phyloP scores from a whole-genome alignment of 177 flowering plant species.

The Tripterygium wilfordii region DNA sequence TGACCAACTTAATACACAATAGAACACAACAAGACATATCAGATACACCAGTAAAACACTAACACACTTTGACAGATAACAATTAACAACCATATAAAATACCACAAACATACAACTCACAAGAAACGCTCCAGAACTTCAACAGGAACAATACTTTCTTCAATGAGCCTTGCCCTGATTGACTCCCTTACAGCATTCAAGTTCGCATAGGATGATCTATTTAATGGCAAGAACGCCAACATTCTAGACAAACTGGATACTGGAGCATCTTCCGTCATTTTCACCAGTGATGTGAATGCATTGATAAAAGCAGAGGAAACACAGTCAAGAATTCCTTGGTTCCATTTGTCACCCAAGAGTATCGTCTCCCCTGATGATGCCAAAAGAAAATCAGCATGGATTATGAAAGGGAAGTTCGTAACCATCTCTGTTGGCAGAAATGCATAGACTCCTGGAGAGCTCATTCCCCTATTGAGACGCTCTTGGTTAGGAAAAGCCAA shows the following conservation, averaged over 20 bases:
- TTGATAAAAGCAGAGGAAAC: conserved; percentile 54
- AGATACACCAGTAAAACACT: too few relatives aligned
- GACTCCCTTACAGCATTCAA: conserved; percentile 47
- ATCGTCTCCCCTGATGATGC: conserved; percentile 70
- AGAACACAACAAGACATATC: too few relatives aligned
- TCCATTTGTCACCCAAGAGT: conserved; percentile 57
- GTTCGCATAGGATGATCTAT: conserved; percentile 26
- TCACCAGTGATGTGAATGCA: conserved; percentile 53
- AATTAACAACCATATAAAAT: too few relatives aligned
- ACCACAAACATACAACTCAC: too few relatives aligned
- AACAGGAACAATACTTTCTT: conserved; percentile 49
- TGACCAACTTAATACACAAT: too few relatives aligned
- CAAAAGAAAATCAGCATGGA: conserved; percentile 71
- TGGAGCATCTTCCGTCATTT: conserved; percentile 34
- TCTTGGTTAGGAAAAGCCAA: conserved; percentile 58
- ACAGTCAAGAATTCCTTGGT: conserved; percentile 61
- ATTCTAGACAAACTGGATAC: conserved; percentile 28
- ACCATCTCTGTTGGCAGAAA: conserved; percentile 78
- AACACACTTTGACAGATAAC: too few relatives aligned
- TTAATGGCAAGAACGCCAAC: conserved; percentile 49
- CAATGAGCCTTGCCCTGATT: conserved; percentile 34
- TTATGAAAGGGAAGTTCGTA: conserved; percentile 67
- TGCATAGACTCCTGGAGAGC: conserved; percentile 62
- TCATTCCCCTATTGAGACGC: conserved; percentile 44
- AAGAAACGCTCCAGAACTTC: conserved; percentile 62